Evolutionary conservation across 1,284 basidiomycete genomes (phyloP).

Genomic region (Ustilago bromivora): DNA sequence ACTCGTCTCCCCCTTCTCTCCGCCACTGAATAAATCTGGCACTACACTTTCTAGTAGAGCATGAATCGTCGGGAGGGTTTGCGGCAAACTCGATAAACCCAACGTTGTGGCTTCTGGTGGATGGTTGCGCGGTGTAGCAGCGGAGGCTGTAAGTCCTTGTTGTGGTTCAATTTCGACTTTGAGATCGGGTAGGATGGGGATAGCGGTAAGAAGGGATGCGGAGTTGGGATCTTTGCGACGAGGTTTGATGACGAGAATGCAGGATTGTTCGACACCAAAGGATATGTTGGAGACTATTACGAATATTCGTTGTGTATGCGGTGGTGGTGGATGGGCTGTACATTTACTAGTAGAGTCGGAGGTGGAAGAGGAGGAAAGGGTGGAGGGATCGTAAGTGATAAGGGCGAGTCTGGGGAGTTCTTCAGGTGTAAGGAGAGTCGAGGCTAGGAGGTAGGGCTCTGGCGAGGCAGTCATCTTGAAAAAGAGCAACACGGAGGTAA

Average conservation of each 20-base stretch:
- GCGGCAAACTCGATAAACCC: slow-evolving; percentile 27
- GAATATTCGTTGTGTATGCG: slow-evolving; percentile 45
- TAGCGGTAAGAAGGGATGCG: slow-evolving; percentile 26
- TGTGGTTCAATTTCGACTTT: slow-evolving; percentile 39
- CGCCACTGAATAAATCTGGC: slow-evolving; percentile 14
- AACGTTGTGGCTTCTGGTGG: slow-evolving; percentile 20
- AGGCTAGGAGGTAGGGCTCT: slow-evolving; percentile 50
- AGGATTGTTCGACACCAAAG: slow-evolving; percentile 38
- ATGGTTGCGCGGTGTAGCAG: slow-evolving; percentile 23
- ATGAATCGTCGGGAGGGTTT: slow-evolving; percentile 31
- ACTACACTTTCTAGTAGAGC: slow-evolving; percentile 32
- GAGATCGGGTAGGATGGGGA: slow-evolving; percentile 47
- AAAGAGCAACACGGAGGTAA: too few species aligned
- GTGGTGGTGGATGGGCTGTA: not conserved
- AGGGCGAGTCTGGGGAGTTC: slow-evolving; percentile 55
- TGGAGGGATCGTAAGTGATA: slow-evolving; percentile 26
- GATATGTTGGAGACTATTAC: slow-evolving; percentile 49
- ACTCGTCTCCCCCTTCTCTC: slow-evolving; percentile 4
- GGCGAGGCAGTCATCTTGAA: slow-evolving; percentile 20
- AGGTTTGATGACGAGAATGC: slow-evolving; percentile 47
- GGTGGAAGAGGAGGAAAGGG: not conserved
- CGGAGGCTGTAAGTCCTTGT: slow-evolving; percentile 29
- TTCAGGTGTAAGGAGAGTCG: slow-evolving; percentile 39
- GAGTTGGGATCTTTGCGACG: slow-evolving; percentile 30
- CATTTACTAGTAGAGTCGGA: not conserved